Base-by-base conservation (phyloP, 2,329 filamentous ascomycete genomes). In the Fonsecaea pedrosoi region DNA sequence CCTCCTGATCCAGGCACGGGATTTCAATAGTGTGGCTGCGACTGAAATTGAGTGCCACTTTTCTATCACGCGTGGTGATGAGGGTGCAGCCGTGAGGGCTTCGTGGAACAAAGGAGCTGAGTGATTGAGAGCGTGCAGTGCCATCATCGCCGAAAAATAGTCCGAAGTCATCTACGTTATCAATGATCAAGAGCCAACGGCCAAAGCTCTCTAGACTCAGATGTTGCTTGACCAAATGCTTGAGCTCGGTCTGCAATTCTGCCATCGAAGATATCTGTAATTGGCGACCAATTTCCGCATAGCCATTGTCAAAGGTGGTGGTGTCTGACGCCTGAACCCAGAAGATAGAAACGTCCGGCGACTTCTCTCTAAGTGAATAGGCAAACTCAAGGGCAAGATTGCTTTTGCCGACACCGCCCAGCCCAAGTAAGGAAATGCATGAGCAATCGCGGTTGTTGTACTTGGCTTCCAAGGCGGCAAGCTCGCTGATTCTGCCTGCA, bases 341-440 rank as follows among this genome's bases (percentile, higher is more conserved):
- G 32, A 70, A 70, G 48, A 70, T 53, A 7, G 65, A 68, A 40
- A 34, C 50, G 9, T 50, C n/a, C 4, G 65, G 65, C 54, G 53
- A 34, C 35, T 59, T 9, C 8, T 21, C 21, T n/a, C 50, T 25
- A n/a, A 58, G 30, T 8, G 38, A 48, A 35, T 54, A 61, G 13
- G 70, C 70, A 34, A 70, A 40, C 61, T 74, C 67, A 21, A 75
- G 61, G n/a, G 73, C 72, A 21, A 75, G 35, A 48, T 70, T 68
- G 32, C 63, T 74, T 58, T 75, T 75, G n/a, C 73, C 73, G 13
- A 75, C 65, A 10, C 72, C 73, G 48, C 73, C 74, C 5, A 74
- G 62, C 10, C 73, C 71, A 18, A 42, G 59, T 13, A 74, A 32
- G 4, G 70, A 63, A 1, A 62, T 56, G 32, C 37, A 62, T 21